A percentile compares a stretch with the other conserved stretches of the same genome.
These are phyloP conservation scores for Hypholoma fasciculare DNA, from an alignment of 768 basidiomycete genomes.

Conservation along the genomic window DNA sequence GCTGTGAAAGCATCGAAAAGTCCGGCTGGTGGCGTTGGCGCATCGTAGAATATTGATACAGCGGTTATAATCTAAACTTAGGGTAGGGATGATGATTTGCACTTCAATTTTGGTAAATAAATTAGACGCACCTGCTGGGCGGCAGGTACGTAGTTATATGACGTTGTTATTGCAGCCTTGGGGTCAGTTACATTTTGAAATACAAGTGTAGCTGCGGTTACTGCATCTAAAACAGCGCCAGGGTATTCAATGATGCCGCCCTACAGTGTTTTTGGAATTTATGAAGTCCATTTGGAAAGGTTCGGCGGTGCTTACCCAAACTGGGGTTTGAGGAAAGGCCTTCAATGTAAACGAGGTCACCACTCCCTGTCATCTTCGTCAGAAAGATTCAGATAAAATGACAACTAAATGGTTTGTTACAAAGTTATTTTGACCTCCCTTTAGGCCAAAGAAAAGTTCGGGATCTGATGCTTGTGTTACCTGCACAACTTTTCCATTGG, in stretches of 20 bases:
- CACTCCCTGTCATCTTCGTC: slow-evolving; percentile 31
- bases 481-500: slow-evolving; percentile 41
- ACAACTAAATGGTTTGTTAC: slow-evolving; percentile 10
- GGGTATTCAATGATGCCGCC: slow-evolving; percentile 4
- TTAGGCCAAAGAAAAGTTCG: slow-evolving; percentile 40
- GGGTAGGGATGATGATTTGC: slow-evolving; percentile 4
- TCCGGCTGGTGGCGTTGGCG: slow-evolving; percentile 39
- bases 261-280: not conserved
- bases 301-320: slow-evolving; percentile 18
- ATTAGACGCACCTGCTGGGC: not conserved
- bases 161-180: slow-evolving; percentile 21
- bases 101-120: slow-evolving; percentile 6
- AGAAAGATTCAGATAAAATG: too few species aligned
- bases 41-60: slow-evolving; percentile 49
- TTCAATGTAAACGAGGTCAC: slow-evolving; percentile 50
- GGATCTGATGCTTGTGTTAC: slow-evolving; percentile 32
- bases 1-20: slow-evolving; percentile 48
- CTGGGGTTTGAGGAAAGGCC: slow-evolving; percentile 37
- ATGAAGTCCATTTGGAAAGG: not conserved
- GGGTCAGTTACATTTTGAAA: slow-evolving; percentile 9
- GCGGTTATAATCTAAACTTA: not conserved
- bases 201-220: slow-evolving; percentile 2
- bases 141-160: not conserved
- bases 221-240: not conserved
- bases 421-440: slow-evolving; percentile 69